These are phyloP conservation scores for Mesostigma viride DNA, from an alignment of 139 green algal species.

Conservation along the genomic window DNA sequence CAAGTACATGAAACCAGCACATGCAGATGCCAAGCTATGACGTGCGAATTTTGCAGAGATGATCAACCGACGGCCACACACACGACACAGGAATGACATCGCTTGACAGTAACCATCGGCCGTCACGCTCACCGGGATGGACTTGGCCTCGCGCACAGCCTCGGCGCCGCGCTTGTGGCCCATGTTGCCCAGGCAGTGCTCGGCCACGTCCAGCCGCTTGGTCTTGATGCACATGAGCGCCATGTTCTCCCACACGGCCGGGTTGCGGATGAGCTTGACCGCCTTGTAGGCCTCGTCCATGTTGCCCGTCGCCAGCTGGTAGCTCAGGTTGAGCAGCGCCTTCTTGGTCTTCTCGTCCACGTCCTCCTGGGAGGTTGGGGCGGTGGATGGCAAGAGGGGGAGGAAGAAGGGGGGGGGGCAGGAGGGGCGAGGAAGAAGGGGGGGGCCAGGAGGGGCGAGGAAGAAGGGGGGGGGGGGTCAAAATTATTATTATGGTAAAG, in stretches of 20 bases:
- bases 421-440: no score
- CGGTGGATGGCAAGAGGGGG: no score
- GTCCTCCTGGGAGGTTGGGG: no score
- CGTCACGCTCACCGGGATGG: no score
- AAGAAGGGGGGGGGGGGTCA: no score
- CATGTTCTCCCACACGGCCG: slow-evolving; percentile 58
- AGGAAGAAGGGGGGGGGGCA: no score
- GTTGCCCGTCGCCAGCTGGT: slow-evolving; percentile 40
- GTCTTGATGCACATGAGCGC: slow-evolving; percentile 59
- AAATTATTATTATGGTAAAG: no score
- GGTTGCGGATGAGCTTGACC: slow-evolving; percentile 48
- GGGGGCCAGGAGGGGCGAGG: no score
- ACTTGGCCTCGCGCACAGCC: slow-evolving; percentile 43
- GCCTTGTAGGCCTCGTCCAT: slow-evolving; percentile 55
- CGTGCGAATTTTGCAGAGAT: no score
- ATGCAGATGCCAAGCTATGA: no score
- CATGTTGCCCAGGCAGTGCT: slow-evolving; percentile 70
- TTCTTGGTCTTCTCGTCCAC: slow-evolving; percentile 31
- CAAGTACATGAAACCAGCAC: no score
- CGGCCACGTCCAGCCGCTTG: slow-evolving; percentile 54
- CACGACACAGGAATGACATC: slow-evolving; percentile 29
- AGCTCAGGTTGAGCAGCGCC: slow-evolving; percentile 58
- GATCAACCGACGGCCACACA: neutral
- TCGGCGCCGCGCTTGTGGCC: slow-evolving; percentile 43
- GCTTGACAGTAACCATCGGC: no score